Evolutionary conservation across 2,329 filamentous ascomycete species (phyloP), one percentile per base, ranked within the genome.

Genomic region (Phaeophleospora eucalypticola): DNA sequence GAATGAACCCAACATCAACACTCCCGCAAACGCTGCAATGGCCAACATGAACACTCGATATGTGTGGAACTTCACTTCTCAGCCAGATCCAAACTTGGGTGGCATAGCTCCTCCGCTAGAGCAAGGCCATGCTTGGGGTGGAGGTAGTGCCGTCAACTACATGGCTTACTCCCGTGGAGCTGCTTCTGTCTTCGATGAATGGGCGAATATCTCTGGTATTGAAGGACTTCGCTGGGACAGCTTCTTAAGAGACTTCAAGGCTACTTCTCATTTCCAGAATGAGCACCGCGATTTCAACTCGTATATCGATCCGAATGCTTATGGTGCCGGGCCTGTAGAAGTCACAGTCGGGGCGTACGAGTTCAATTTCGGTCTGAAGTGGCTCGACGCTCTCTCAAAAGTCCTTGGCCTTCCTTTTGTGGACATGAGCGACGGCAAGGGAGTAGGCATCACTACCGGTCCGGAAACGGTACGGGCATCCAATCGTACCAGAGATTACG

Each of bases 21-120:
- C 45, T 54, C 58, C 43, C 58, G 53, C 41, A 53, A 63, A 20
- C 62, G 65, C 18, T 32, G 41, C 24, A 8, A 12, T 19, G 7
- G 24, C 24, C 7, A 34, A 35, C 16, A 24, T 27, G 21, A 27
- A 17, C 15, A 19, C 41, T 9, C 41, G 17, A 24, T 37, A 36
- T 12, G 38, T 51, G 4, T 51, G 48, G 48, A 38, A 45, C 19
- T 51, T 40, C 21, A 17, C 36, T 1, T 43, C 44, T 2, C 39
- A 44, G 27, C 48, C 48, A n/a, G 44, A 51, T 19, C 34, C 40
- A 1, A 36, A 37, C 9, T 32, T 51, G 12, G 41, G 36, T 24
- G 48, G 44, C 3, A 10, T n/a, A 17, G 29, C 44, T 35, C 48
- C 48, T 19, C 16, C 17, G 2, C n/a, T 43, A 15, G 29, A 24